phyloP scores from a whole-genome alignment of 2,329 filamentous ascomycete species.

The Stagonosporopsis rhizophila region DNA sequence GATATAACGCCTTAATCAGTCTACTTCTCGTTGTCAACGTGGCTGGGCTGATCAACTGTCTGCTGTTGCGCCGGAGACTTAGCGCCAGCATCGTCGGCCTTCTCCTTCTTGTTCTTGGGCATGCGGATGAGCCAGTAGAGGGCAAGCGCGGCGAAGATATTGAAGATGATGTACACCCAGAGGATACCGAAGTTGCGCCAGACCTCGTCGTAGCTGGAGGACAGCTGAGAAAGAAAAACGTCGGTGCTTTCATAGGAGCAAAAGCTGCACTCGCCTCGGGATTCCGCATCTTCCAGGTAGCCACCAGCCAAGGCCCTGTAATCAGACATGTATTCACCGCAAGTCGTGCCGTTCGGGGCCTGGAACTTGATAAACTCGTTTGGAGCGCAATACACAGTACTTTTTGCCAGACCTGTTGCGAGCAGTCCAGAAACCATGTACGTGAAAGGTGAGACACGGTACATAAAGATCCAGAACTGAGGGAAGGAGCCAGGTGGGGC shows the following conservation, averaged over 20 bases:
- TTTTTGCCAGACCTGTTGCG: constrained; percentile 62
- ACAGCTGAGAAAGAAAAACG: constrained; percentile 51
- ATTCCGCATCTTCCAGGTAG: constrained; percentile 50
- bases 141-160: constrained; percentile 56
- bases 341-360: constrained; percentile 48
- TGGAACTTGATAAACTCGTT: constrained; percentile 51
- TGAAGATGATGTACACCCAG: constrained; percentile 62
- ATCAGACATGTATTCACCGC: constrained; percentile 51
- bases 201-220: constrained; percentile 52
- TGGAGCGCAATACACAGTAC: constrained; percentile 51
- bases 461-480: constrained; percentile 81
- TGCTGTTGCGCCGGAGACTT: constrained; percentile 16
- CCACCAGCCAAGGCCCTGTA: constrained; percentile 50
- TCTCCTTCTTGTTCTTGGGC: constrained; percentile 58
- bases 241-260: constrained; percentile 53
- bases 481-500: constrained; percentile 65
- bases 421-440: constrained; percentile 60
- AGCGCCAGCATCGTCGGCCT: constrained; percentile 16
- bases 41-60: constrained; percentile 14
- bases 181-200: constrained; percentile 65
- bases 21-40: constrained; percentile 21
- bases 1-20: constrained; percentile 1
- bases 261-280: constrained; percentile 54
- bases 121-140: constrained; percentile 64
- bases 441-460: constrained; percentile 70